Conservation (phyloP, 139 green algal genomes). For the Pseudopediastrum boryanum region DNA sequence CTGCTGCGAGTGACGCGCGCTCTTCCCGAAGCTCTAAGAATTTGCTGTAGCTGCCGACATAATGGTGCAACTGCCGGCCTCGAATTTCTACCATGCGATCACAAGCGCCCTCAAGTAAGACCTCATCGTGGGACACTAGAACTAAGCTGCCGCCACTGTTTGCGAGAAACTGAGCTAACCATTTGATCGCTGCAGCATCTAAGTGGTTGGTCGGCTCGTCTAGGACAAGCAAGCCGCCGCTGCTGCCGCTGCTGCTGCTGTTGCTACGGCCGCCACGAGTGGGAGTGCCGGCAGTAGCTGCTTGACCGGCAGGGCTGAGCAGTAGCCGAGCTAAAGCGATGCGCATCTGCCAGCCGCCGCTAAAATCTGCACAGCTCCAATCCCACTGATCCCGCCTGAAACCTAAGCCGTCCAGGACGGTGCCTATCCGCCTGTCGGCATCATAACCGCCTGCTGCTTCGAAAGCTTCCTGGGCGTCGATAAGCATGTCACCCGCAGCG, state of each 20-base stretch:
- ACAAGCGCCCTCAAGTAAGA: conserved; percentile 62
- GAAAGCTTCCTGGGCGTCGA: conserved; percentile 47
- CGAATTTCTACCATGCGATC: conserved; percentile 61
- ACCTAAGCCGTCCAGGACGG: conserved; percentile 64
- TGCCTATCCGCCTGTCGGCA: conserved; percentile 62
- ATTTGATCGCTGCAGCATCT: conserved; percentile 58
- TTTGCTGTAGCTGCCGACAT: conserved; percentile 64
- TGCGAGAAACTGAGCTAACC: conserved; percentile 69
- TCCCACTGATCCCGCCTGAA: conserved; percentile 62
- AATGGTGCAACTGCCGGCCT: conserved; percentile 67
- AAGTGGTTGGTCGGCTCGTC: conserved; percentile 69
- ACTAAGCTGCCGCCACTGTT: conserved; percentile 52
- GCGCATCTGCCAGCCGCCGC: conserved; percentile 81
- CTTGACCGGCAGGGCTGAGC: conserved; percentile 61
- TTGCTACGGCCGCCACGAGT: too few species aligned
- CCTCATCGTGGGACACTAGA: conserved; percentile 77
- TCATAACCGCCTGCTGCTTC: conserved; percentile 60
- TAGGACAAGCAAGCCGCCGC: conserved; percentile 56
- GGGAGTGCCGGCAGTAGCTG: too few species aligned
- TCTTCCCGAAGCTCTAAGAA: conserved; percentile 67
- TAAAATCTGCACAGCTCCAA: conserved; percentile 60
- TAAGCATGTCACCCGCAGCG: conserved; percentile 29
- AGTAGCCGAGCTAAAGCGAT: conserved; percentile 79
- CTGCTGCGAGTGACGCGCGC: conserved; percentile 49
- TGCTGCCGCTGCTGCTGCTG: conserved; percentile 5